These are phyloP conservation scores for Yamadazyma spencermartinsiae DNA, from an alignment of 1,139 yeast species.

Conservation along the genomic window DNA sequence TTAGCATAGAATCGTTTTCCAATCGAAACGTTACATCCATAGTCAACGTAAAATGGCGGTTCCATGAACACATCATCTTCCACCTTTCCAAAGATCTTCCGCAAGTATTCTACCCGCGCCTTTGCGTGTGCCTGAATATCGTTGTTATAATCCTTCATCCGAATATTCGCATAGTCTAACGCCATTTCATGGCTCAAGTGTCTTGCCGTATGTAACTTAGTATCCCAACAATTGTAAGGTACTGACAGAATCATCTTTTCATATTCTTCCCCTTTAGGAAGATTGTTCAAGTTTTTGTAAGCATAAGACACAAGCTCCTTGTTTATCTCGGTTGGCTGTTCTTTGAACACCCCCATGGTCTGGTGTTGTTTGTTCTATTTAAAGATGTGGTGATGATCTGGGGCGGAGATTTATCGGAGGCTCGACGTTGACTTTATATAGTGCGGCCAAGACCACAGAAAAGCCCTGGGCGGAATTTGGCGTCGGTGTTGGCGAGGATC, in stretches of 20 bases:
- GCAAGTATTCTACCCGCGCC: constrained; percentile 38
- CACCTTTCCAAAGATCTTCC: constrained; percentile 46
- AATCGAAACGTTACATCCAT: constrained; percentile 53
- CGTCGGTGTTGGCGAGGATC: too few relatives aligned
- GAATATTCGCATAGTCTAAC: constrained; percentile 39
- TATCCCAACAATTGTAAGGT: constrained; percentile 25
- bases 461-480: too few relatives aligned
- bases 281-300: constrained; percentile 36
- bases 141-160: constrained; percentile 36
- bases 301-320: constrained; percentile 43
- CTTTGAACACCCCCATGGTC: not conserved
- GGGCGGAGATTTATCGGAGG: too few relatives aligned
- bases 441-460: too few relatives aligned
- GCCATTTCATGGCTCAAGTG: constrained; percentile 25
- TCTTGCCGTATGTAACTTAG: constrained; percentile 19
- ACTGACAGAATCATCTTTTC: constrained; percentile 29
- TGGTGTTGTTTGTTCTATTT: too few relatives aligned
- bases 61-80: constrained; percentile 44
- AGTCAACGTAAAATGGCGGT: constrained; percentile 58
- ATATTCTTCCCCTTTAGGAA: constrained; percentile 39
- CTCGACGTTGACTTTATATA: too few relatives aligned
- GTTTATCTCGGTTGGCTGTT: constrained; percentile 24
- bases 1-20: constrained; percentile 57
- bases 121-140: constrained; percentile 20
- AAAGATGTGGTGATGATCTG: too few relatives aligned